Evolutionary conservation across 2,329 filamentous ascomycete genomes (phyloP).

Genomic region (Venturia pyrina): DNA sequence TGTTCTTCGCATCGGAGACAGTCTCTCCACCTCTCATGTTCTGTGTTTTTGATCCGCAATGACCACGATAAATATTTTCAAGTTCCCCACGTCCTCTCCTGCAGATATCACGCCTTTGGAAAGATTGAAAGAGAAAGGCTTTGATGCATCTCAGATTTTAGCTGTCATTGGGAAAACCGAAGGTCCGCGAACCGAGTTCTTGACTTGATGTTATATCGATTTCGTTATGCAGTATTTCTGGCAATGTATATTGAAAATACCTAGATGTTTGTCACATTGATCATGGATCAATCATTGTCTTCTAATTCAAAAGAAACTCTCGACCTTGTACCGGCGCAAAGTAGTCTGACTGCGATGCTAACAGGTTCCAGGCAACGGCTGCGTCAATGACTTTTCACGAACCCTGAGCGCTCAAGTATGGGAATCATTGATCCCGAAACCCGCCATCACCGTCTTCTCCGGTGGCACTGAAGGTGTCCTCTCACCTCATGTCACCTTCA

Average conservation of each 20-base stretch:
- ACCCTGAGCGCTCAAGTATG: background rate
- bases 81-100: background rate
- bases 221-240: too few relatives aligned
- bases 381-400: background rate
- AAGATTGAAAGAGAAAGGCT: background rate
- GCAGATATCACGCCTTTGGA: background rate
- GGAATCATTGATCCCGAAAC: background rate
- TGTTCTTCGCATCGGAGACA: too few relatives aligned
- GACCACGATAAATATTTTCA: background rate
- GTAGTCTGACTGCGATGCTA: background rate
- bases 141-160: background rate
- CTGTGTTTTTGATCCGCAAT: background rate
- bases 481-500: background rate
- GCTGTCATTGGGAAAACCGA: conserved; percentile 2
- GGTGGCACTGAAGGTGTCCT: background rate
- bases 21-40: background rate
- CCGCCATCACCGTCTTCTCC: background rate
- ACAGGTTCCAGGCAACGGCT: background rate
- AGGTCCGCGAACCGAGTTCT: background rate
- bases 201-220: background rate
- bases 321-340: too few relatives aligned
- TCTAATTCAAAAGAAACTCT: too few relatives aligned
- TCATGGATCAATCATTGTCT: too few relatives aligned
- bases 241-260: too few relatives aligned
- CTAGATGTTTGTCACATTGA: too few relatives aligned